Percentiles rank a stretch among this genome's conserved stretches.
Evolutionary conservation across 2,329 filamentous ascomycete species (phyloP).

Genomic region (Juglanconis juglandina): DNA sequence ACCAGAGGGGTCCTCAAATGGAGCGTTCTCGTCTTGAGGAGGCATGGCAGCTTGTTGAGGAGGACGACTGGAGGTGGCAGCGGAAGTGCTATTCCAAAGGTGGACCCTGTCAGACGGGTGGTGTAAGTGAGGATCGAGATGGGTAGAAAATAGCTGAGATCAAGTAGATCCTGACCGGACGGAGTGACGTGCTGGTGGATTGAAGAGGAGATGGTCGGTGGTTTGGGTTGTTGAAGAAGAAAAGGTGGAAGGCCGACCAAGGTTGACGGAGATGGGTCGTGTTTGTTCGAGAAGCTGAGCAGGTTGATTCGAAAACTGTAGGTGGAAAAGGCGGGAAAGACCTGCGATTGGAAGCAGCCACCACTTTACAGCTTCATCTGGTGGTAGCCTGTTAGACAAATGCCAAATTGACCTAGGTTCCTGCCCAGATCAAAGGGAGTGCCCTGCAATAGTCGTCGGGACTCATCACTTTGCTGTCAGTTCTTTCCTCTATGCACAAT

Average conservation of each 20-base stretch:
- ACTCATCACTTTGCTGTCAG: conserved; percentile 4
- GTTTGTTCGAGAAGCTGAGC: neutral
- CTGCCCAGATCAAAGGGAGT: neutral
- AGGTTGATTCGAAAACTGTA: conserved; percentile 1
- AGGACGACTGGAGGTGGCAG: conserved; percentile 2
- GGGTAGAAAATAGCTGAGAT: conserved; percentile 17
- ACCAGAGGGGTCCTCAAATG: conserved; percentile 6
- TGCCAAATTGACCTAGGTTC: neutral
- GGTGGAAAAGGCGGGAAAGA: conserved; percentile 1
- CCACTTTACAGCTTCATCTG: neutral
- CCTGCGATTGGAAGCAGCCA: conserved; percentile 11
- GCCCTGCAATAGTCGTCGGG: neutral
- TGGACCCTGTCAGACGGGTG: conserved; percentile 3
- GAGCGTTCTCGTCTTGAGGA: conserved; percentile 16
- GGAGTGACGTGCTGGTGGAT: neutral
- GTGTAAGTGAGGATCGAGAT: conserved; percentile 11
- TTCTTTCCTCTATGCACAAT: neutral
- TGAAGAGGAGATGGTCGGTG: neutral
- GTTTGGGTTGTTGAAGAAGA: conserved; percentile 5
- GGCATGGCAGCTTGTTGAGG: neutral
- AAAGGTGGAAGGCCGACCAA: conserved; percentile 3
- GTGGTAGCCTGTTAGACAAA: neutral
- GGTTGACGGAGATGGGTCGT: neutral
- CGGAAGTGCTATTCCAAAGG: conserved; percentile 12
- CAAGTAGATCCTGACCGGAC: conserved; percentile 13